These are phyloP conservation scores for Adansonia digitata DNA, from an alignment of 345 rosid genomes.

Conservation along the genomic window DNA sequence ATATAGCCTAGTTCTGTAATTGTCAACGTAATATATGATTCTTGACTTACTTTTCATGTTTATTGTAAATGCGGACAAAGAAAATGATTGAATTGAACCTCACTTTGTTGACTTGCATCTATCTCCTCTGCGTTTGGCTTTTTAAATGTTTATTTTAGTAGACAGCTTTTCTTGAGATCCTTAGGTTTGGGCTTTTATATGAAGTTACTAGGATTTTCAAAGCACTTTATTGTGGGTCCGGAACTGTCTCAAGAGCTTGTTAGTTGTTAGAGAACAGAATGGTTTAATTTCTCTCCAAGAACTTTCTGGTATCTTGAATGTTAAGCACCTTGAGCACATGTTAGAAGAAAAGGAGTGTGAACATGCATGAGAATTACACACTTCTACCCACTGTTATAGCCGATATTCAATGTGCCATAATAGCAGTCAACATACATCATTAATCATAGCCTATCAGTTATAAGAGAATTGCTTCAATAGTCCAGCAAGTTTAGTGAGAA, in stretches of 20 bases:
- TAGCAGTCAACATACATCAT: constrained; percentile 20
- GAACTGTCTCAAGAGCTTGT: not conserved
- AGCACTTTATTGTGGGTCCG: not conserved
- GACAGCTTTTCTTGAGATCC: constrained; percentile 5
- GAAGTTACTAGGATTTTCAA: not conserved
- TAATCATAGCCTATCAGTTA: not conserved
- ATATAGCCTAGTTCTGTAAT: constrained; percentile 16
- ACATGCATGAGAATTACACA: not conserved
- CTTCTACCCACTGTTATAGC: not conserved
- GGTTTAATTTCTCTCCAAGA: not conserved
- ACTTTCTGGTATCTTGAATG: not conserved
- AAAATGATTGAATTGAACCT: constrained; percentile 32
- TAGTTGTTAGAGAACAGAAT: not conserved
- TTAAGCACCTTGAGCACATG: not conserved
- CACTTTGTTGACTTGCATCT: constrained; percentile 33
- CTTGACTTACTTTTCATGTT: constrained; percentile 25
- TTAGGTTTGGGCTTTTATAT: not conserved
- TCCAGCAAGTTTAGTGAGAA: not conserved
- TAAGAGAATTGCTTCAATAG: not conserved
- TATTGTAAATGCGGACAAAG: constrained; percentile 24
- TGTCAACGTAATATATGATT: constrained; percentile 31
- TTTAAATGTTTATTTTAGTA: not conserved
- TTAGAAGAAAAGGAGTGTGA: not conserved
- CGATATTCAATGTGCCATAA: constrained; percentile 13
- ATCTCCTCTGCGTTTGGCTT: constrained; percentile 13